Evolutionary conservation across 2,329 filamentous ascomycete species (phyloP).

Genomic region (Epichloe sp.): DNA sequence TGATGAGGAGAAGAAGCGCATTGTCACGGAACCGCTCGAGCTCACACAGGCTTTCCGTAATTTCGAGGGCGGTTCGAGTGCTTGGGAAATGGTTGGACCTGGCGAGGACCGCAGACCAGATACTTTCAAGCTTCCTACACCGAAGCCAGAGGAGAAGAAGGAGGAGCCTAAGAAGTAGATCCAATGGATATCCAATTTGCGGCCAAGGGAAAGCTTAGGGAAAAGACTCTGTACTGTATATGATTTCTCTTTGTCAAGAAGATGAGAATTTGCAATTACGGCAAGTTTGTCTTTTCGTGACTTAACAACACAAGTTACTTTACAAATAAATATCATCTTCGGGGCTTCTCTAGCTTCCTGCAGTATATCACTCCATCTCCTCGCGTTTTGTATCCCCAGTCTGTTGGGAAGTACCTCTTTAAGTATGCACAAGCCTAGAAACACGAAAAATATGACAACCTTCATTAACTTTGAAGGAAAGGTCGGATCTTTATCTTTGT

Average conservation of each 20-base stretch:
- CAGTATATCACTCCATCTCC: neutral
- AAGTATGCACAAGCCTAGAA: neutral
- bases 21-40: constrained; percentile 94
- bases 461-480: neutral
- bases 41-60: constrained; percentile 97
- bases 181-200: neutral
- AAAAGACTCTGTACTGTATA: constrained; percentile 6
- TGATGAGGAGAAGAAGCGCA: constrained; percentile 99
- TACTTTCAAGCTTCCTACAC: constrained; percentile 83
- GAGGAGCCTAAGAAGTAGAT: constrained; percentile 84
- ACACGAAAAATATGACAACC: neutral
- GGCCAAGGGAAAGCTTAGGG: neutral
- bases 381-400: neutral
- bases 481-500: neutral
- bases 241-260: constrained; percentile 4
- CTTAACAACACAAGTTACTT: neutral
- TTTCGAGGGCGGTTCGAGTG: constrained; percentile 77
- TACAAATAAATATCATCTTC: neutral
- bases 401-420: neutral
- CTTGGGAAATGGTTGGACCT: constrained; percentile 51
- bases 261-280: neutral
- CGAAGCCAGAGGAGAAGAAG: constrained; percentile 86
- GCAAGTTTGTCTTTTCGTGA: neutral
- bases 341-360: neutral
- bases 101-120: constrained; percentile 73